Evolutionary conservation across 306 rosid genomes (phyloP).

Genomic region (Prunus persica): Prunus_persica_NCBIv2 NC_034009.1:34827001-34827500

Average conservation of each 20-base stretch:
- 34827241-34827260: conserved; percentile 47
- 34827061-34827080: too few species aligned
- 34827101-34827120: not conserved
- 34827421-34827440: conserved; percentile 45
- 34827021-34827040: too few species aligned
- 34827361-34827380: conserved; percentile 26
- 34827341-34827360: not conserved
- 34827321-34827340: too few species aligned
- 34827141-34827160: conserved; percentile 4
- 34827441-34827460: conserved; percentile 49
- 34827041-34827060: too few species aligned
- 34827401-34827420: conserved; percentile 40
- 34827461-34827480: conserved; percentile 31
- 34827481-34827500: conserved; percentile 44
- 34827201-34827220: conserved; percentile 60
- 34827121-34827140: conserved; percentile 12
- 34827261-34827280: conserved; percentile 34
- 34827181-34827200: conserved; percentile 59
- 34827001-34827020: too few species aligned
- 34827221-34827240: conserved; percentile 50
- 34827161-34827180: conserved; percentile 33
- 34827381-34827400: conserved; percentile 7
- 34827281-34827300: too few species aligned
- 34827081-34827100: conserved; percentile 11
- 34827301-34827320: too few species aligned